Evolutionary conservation across 306 rosid genomes (phyloP), one percentile per base, ranked within the genome.

Genomic region (Ormosia emarginata): DNA sequence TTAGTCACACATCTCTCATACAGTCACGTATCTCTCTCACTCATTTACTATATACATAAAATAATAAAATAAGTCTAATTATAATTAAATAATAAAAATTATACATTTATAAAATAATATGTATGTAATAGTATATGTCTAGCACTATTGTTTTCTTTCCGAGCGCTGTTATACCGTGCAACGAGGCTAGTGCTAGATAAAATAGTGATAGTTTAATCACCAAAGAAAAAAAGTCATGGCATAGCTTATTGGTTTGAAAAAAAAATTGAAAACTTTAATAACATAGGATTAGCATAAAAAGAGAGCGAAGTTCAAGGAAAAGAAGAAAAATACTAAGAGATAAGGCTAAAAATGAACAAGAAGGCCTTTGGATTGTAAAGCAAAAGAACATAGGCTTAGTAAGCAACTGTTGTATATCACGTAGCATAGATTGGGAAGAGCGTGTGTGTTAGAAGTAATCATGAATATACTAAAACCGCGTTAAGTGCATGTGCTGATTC

Each of bases 381-480:
- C 58, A 44, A 61, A 58, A 63, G 59, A 61, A 63, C 66, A 17
- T 53, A 30, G 41, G 43, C 41, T 46, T 47, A 70, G 43, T 43
- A 30, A 70, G 59, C 81, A 64, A 47, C 50, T 29, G 63, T 44
- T 58, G 71, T 63, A 8, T 9, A 72, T 52, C 14, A 71, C 24
- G 24, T 67, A 34, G 15, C 7, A 50, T 40, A 44, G 58, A 8
- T 43, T 15, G 37, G 62, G 17, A 79, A 80, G 77, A 79, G 91
- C 94, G 89, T 90, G 89, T 90, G 89, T 74, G 67, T 40, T 7
- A 52, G 56, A 88, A 92, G 93, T 86, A 69, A 86, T 13, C 64
- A 56, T 78, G 87, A 88, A 92, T 92, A 89, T 87, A 77, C 90
- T 67, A 66, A 92, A 90, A 90, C 93, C 94, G 93, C 94, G 94